These are phyloP conservation scores for Dendrobium nobile DNA, from an alignment of 106 monocot species.

Conservation along the genomic window DNA sequence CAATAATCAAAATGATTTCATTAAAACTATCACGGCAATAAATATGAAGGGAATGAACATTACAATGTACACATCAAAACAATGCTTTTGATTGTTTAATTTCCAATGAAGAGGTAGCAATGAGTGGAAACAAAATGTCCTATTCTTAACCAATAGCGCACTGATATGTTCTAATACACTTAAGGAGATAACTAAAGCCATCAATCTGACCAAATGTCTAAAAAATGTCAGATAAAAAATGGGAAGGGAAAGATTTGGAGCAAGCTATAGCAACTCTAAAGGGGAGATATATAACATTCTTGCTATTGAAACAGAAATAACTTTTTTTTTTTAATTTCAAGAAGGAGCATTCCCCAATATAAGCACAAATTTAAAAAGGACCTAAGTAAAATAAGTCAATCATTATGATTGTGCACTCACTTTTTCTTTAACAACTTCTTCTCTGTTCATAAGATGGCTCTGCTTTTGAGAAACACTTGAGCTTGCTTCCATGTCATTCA, in stretches of 20 bases:
- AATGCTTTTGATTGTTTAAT: neutral
- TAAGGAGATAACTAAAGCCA: neutral
- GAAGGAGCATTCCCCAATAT: neutral
- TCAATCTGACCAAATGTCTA: neutral
- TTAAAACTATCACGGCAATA: neutral
- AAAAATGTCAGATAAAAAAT: neutral
- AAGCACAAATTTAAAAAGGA: neutral
- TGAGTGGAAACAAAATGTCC: neutral
- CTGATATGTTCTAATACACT: neutral
- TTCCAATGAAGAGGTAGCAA: neutral
- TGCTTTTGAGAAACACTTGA: constrained; percentile 27
- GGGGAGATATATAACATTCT: neutral
- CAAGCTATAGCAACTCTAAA: neutral
- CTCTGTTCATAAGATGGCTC: constrained; percentile 27
- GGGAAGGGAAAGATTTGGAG: neutral
- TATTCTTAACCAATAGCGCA: neutral
- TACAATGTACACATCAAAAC: neutral
- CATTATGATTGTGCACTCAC: constrained; percentile 18
- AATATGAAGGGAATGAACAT: neutral
- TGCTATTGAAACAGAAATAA: neutral
- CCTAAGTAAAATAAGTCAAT: neutral
- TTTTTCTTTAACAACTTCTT: constrained; percentile 66
- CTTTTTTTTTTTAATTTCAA: neutral
- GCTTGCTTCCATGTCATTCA: constrained; percentile 35
- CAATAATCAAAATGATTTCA: neutral